A percentile compares a stretch with the other conserved stretches of the same genome.
Evolutionary conservation across 805 yeast genomes (phyloP).

Genomic region (Wickerhamomyces xylosicus): DNA sequence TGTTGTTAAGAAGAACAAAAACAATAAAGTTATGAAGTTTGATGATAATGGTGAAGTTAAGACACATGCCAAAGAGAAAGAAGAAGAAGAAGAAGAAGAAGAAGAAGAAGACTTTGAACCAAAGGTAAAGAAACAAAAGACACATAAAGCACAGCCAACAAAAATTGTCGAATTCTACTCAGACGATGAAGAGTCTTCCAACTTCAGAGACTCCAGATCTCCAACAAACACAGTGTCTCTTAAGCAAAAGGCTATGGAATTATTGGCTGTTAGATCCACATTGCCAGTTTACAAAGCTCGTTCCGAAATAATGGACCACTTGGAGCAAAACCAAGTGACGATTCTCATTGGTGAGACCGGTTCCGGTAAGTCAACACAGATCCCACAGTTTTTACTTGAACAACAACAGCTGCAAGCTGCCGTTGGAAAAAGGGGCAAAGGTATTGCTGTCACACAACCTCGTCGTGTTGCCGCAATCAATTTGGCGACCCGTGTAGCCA

Average conservation of each 20-base stretch:
- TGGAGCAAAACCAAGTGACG: constrained; percentile 53
- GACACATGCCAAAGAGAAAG: neutral
- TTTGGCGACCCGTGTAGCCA: constrained; percentile 85
- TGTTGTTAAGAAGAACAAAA: neutral
- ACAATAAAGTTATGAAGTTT: too few relatives aligned
- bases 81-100: neutral
- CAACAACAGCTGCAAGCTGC: neutral
- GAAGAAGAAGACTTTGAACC: constrained; percentile 2
- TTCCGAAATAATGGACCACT: constrained; percentile 45
- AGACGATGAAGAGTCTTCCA: constrained; percentile 24
- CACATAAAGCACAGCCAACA: constrained; percentile 6
- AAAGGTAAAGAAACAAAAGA: constrained; percentile 2
- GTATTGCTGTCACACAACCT: constrained; percentile 91
- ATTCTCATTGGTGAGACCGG: constrained; percentile 95
- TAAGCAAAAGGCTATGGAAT: constrained; percentile 24
- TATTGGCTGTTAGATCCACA: constrained; percentile 41
- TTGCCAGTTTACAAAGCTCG: constrained; percentile 74
- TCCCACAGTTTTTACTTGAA: constrained; percentile 81
- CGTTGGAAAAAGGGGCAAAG: constrained; percentile 26
- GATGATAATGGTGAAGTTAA: neutral
- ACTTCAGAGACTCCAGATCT: constrained; percentile 9
- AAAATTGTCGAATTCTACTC: constrained; percentile 27
- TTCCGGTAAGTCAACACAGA: constrained; percentile 95
- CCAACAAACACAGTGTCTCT: constrained; percentile 2
- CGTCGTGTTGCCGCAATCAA: constrained; percentile 96